Percentiles rank a stretch among this genome's conserved stretches.
Conservation (phyloP, 768 basidiomycete species). For the Lentinus brumalis region DNA sequence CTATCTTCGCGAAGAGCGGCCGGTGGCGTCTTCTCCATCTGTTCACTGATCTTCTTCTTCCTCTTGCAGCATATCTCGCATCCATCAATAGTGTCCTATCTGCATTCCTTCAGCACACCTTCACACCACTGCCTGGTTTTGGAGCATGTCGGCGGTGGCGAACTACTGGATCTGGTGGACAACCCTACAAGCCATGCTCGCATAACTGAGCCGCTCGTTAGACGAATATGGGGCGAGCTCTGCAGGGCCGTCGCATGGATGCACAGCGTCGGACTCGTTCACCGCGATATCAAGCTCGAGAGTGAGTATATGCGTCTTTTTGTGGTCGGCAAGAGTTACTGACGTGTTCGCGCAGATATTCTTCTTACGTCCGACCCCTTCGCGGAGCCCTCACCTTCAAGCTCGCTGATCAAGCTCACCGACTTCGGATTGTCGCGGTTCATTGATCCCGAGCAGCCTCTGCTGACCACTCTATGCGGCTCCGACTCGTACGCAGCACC, state of each 20-base stretch:
- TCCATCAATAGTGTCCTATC: conserved; percentile 73
- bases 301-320: conserved; percentile 42
- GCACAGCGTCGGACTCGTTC: conserved; percentile 83
- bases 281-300: conserved; percentile 90
- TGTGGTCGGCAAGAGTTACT: neutral
- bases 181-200: conserved; percentile 41
- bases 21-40: neutral
- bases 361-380: conserved; percentile 61
- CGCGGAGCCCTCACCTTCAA: conserved; percentile 36
- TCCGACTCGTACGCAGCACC: conserved; percentile 85
- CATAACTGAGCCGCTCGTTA: conserved; percentile 50
- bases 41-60: conserved; percentile 10
- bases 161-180: conserved; percentile 77
- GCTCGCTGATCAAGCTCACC: conserved; percentile 76
- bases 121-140: conserved; percentile 79
- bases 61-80: conserved; percentile 69
- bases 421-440: conserved; percentile 92
- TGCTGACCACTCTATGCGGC: conserved; percentile 80
- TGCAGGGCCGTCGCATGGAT: conserved; percentile 83
- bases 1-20: neutral
- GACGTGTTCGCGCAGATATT: conserved; percentile 54
- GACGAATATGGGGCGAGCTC: conserved; percentile 76
- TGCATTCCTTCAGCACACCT: conserved; percentile 69
- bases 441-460: conserved; percentile 62
- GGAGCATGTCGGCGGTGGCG: conserved; percentile 76